These are phyloP conservation scores for Picea engelmannii DNA, from an alignment of 83 land plant species.

Conservation along the genomic window DNA sequence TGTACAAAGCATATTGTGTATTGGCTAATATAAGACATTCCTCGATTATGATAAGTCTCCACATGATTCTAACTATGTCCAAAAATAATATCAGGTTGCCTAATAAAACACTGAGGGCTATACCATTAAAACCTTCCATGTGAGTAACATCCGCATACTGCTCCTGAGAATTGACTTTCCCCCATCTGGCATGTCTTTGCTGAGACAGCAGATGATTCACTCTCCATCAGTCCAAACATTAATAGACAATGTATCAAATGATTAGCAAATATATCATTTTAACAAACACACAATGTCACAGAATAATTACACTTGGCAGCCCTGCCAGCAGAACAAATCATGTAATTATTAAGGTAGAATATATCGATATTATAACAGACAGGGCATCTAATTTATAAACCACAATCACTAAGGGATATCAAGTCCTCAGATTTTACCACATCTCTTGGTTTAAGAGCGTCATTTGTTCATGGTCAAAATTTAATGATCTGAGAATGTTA, in stretches of 20 bases:
- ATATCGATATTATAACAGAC: background rate
- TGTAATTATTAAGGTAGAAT: background rate
- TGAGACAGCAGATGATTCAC: slow-evolving; percentile 16
- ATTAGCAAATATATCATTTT: background rate
- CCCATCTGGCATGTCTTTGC: slow-evolving; percentile 18
- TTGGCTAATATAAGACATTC: background rate
- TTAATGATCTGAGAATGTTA: background rate
- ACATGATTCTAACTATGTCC: slow-evolving; percentile 11
- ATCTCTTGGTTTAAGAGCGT: background rate
- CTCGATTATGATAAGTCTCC: slow-evolving; percentile 6
- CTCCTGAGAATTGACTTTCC: slow-evolving; percentile 14
- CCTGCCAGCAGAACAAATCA: slow-evolving; percentile 10
- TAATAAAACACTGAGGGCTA: slow-evolving; percentile 11
- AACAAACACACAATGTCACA: slow-evolving; percentile 1
- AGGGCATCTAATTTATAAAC: background rate
- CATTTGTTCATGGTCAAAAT: background rate
- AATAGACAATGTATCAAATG: slow-evolving; percentile 10
- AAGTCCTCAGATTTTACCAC: background rate
- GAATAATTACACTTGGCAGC: background rate
- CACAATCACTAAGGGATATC: background rate
- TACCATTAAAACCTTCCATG: slow-evolving; percentile 14
- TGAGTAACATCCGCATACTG: slow-evolving; percentile 15
- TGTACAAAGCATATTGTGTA: slow-evolving; percentile 9
- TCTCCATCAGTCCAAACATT: slow-evolving; percentile 15
- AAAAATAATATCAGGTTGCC: slow-evolving; percentile 14